Percentiles rank a stretch among this genome's conserved stretches.
phyloP scores from a whole-genome alignment of 805 yeast genomes.

The Debaryomyces tyrocola region DNA sequence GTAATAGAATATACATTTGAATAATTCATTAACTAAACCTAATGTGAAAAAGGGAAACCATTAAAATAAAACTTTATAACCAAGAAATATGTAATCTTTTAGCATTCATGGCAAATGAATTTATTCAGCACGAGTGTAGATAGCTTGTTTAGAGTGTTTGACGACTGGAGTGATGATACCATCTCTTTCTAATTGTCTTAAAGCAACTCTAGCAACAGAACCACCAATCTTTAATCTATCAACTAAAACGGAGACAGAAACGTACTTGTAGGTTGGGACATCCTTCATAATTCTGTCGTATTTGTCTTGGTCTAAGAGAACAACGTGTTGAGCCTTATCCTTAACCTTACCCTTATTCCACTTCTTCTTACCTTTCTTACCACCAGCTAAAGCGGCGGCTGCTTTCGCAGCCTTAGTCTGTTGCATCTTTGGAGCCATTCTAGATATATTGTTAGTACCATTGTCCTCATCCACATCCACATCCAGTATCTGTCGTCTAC shows the following conservation, averaged over 20 bases:
- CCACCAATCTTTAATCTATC: constrained; percentile 99
- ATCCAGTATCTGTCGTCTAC: too few species aligned
- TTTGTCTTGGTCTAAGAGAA: constrained; percentile 95
- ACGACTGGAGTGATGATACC: constrained; percentile 94
- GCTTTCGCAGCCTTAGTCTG: constrained; percentile 99
- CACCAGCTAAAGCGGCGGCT: constrained; percentile 99
- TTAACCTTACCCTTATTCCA: constrained; percentile 99
- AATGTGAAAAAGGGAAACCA: neutral
- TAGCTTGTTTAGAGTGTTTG: constrained; percentile 94
- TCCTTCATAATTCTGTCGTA: constrained; percentile 99
- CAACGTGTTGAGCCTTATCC: constrained; percentile 99
- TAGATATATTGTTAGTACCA: constrained; percentile 29
- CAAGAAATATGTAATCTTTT: neutral
- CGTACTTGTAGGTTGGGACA: constrained; percentile 98
- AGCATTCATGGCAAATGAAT: constrained; percentile 9
- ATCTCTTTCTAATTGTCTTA: constrained; percentile 89
- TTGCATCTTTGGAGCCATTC: constrained; percentile 99
- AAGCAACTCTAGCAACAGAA: constrained; percentile 97
- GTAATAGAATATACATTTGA: constrained; percentile 7
- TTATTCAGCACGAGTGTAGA: constrained; percentile 78
- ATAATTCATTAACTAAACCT: constrained; percentile 8
- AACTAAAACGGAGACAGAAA: constrained; percentile 96
- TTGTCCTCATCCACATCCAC: neutral
- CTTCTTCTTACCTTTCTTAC: constrained; percentile 99
- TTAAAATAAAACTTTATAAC: constrained; percentile 5